Conservation (phyloP, 768 basidiomycete genomes). For the Lepiota venenata region DNA sequence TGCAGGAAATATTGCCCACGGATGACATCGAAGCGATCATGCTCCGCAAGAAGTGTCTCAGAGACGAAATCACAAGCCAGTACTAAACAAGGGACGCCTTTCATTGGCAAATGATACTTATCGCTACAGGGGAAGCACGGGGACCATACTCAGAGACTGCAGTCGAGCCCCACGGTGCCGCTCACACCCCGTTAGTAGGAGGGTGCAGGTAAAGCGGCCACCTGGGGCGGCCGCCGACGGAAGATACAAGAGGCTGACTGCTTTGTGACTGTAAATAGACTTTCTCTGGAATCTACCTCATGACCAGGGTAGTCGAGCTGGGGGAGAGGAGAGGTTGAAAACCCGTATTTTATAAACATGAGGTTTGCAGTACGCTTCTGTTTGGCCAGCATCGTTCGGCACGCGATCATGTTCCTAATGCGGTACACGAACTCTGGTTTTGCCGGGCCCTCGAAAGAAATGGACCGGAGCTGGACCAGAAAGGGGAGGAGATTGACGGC, state of each 20-base stretch:
- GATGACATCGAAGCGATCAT: too few relatives aligned
- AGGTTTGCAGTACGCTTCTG: slow-evolving; percentile 5
- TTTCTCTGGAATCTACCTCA: neutral
- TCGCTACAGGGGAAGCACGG: too few relatives aligned
- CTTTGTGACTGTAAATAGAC: slow-evolving; percentile 5
- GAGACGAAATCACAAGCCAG: too few relatives aligned
- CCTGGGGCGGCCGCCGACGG: neutral
- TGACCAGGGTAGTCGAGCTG: slow-evolving; percentile 5
- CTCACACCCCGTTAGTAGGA: neutral
- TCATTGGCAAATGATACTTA: too few relatives aligned
- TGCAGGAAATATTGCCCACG: too few relatives aligned
- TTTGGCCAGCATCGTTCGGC: slow-evolving; percentile 6
- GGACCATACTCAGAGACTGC: too few relatives aligned
- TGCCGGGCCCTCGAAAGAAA: slow-evolving; percentile 8
- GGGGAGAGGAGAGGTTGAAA: slow-evolving; percentile 4
- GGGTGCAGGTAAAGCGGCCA: neutral
- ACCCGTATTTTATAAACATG: slow-evolving; percentile 8
- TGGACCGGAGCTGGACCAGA: slow-evolving; percentile 4
- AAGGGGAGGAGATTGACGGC: slow-evolving; percentile 9
- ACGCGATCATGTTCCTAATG: slow-evolving; percentile 8
- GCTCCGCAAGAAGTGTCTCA: too few relatives aligned
- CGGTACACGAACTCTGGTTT: slow-evolving; percentile 12
- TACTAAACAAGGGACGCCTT: too few relatives aligned
- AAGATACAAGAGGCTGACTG: slow-evolving; percentile 11
- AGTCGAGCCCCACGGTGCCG: too few relatives aligned